phyloP scores from a whole-genome alignment of 2,329 filamentous ascomycete genomes.

The Pseudogymnoascus sp. region DNA sequence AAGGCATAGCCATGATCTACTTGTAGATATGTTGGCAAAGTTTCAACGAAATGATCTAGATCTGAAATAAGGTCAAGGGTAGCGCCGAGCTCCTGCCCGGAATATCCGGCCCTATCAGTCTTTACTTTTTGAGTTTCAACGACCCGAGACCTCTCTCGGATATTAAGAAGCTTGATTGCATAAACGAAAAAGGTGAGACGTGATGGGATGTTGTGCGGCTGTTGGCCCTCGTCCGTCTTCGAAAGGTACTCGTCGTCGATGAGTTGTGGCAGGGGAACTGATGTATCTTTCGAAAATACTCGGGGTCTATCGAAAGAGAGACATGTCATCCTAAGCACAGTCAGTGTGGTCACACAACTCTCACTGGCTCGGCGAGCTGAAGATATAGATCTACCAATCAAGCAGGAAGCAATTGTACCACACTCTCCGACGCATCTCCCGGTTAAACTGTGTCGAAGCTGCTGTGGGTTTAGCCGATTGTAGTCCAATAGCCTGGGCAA shows the following conservation, averaged over 20 bases:
- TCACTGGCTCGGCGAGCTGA: neutral
- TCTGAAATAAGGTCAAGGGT: conserved; percentile 14
- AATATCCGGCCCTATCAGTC: neutral
- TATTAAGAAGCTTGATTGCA: conserved; percentile 16
- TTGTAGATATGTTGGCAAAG: conserved; percentile 13
- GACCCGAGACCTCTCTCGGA: conserved; percentile 14
- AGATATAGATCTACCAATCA: conserved; percentile 19
- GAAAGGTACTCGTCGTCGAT: conserved; percentile 28
- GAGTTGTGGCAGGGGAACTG: conserved; percentile 16
- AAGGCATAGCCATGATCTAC: neutral
- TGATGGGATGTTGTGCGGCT: conserved; percentile 19
- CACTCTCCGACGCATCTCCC: conserved; percentile 25
- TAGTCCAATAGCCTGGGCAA: conserved; percentile 25
- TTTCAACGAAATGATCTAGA: conserved; percentile 14
- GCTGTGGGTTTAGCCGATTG: conserved; percentile 13
- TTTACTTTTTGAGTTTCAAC: neutral
- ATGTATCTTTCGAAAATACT: conserved; percentile 15
- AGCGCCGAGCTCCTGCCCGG: conserved; percentile 7
- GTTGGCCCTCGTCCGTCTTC: conserved; percentile 16
- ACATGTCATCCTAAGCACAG: conserved; percentile 17
- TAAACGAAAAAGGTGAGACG: conserved; percentile 20
- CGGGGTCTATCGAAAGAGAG: conserved; percentile 25
- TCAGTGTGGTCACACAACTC: neutral
- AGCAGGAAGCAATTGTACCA: conserved; percentile 26
- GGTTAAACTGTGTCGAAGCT: conserved; percentile 18